Evolutionary conservation across 306 rosid species (phyloP), one percentile per base, ranked within the genome.

Genomic region (Trifolium pratense): DNA sequence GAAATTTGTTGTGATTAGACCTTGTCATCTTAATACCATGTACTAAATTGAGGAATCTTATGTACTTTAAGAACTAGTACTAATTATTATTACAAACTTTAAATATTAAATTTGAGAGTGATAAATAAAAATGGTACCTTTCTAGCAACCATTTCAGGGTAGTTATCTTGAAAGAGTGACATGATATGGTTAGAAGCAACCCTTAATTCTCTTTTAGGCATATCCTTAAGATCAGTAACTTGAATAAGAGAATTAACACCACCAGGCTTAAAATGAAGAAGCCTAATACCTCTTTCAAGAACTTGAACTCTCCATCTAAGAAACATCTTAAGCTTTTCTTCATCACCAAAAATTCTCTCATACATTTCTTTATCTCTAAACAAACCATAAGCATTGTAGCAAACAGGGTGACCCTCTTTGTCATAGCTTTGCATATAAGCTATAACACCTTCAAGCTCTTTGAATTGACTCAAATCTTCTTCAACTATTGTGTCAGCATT

Each of bases 261-360:
- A 18, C 96, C 96, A 34, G 99, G 91, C 80, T 91, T 89, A 66
- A 94, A 94, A 84, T 94, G 88, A 3, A 94, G 73, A 26, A 92
- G 87, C 13, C 85, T 86, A 15, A 94, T 88, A 1, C 97, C 96
- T 61, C 87, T 88, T 37, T 94, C 99, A 32, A 94, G 86, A 6
- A 94, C 96, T 59, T 91, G 99, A 81, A 94, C 95, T 57, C 99
- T 87, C 99, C 99, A 94, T 46, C 91, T 89, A n/a, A 94, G 73
- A 14, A 94, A 94, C 67, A 83, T 91, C 65, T 90, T 85, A 6
- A 94, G 93, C 84, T 94, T 94, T 74, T 89, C 97, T 7, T 91
- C 99, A 29, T 91, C 95, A 7, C 95, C 99, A 42, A 94, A 94
- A 55, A 89, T 71, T 68, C 87, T 91, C 11, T 94, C 97, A 55